A percentile compares a stretch with the other conserved stretches of the same genome.
phyloP scores from a whole-genome alignment of 495 filamentous ascomycete genomes.

The Aspergillus egyptiacus region DNA sequence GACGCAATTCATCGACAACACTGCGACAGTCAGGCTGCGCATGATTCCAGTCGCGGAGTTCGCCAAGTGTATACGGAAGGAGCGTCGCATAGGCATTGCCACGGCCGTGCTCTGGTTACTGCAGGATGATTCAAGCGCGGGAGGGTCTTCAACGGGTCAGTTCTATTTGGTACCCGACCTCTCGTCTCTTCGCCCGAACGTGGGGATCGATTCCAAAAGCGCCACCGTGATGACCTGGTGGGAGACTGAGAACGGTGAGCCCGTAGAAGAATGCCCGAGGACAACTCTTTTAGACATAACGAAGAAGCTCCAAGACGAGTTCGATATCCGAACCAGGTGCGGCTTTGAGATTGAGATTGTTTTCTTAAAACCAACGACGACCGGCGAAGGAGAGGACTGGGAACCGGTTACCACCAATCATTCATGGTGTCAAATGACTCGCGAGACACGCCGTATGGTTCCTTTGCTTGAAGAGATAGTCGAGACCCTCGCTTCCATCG shows the following conservation, averaged over 20 bases:
- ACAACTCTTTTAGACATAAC: conserved; percentile 49
- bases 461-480: conserved; percentile 60
- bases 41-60: conserved; percentile 66
- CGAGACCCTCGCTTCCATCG: conserved; percentile 48
- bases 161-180: conserved; percentile 59
- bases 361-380: conserved; percentile 23
- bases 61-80: conserved; percentile 46
- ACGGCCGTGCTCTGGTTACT: conserved; percentile 52
- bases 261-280: conserved; percentile 50
- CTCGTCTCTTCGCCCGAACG: conserved; percentile 47
- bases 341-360: conserved; percentile 43
- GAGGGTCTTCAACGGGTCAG: conserved; percentile 47
- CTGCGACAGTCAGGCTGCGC: conserved; percentile 59
- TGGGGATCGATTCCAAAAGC: conserved; percentile 38
- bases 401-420: conserved; percentile 37
- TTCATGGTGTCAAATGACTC: conserved; percentile 44
- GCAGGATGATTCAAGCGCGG: conserved; percentile 38
- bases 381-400: conserved; percentile 15
- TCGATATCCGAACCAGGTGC: conserved; percentile 80
- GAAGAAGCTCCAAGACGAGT: conserved; percentile 54
- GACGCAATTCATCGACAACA: conserved; percentile 78
- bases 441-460: conserved; percentile 35
- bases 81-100: conserved; percentile 50
- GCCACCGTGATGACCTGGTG: conserved; percentile 58
- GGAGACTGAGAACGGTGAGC: conserved; percentile 33